Conservation (phyloP, 2,329 filamentous ascomycete species). For the Hymenoscyphus linearis region DNA sequence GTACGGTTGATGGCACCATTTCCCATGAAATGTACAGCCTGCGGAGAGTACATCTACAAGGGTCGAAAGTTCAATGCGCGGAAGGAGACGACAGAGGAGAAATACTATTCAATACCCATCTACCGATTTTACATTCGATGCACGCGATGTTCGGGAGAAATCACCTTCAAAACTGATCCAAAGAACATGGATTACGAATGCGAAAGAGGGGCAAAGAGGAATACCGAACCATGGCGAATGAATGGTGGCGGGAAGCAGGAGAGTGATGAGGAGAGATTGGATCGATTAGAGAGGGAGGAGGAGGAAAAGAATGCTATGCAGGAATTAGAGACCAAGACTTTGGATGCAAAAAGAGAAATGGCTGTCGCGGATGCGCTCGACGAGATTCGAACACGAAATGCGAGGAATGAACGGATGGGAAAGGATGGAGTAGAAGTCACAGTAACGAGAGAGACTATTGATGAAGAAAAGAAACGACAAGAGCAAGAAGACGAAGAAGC, state of each 20-base stretch:
- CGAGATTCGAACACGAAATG: slow-evolving; percentile 89
- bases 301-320: slow-evolving; percentile 89
- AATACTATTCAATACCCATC: slow-evolving; percentile 82
- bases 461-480: slow-evolving; percentile 57
- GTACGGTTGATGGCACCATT: slow-evolving; percentile 90
- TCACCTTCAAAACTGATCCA: slow-evolving; percentile 91
- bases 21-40: slow-evolving; percentile 65
- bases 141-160: slow-evolving; percentile 78
- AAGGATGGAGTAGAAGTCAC: slow-evolving; percentile 61
- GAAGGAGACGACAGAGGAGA: slow-evolving; percentile 88
- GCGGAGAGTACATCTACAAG: slow-evolving; percentile 82
- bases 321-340: slow-evolving; percentile 87
- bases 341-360: slow-evolving; percentile 93
- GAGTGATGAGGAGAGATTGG: slow-evolving; percentile 80
- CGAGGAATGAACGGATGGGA: slow-evolving; percentile 71
- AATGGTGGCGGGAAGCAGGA: slow-evolving; percentile 57
- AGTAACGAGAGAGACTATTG: slow-evolving; percentile 45
- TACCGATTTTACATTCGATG: slow-evolving; percentile 89
- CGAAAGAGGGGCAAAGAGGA: slow-evolving; percentile 77
- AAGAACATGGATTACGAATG: slow-evolving; percentile 88
- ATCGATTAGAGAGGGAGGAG: slow-evolving; percentile 75
- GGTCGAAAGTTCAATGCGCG: slow-evolving; percentile 93
- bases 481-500: slow-evolving; percentile 81
- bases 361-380: slow-evolving; percentile 92
- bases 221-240: slow-evolving; percentile 83